Evolutionary conservation across 2,329 filamentous ascomycete genomes (phyloP), one percentile per base, ranked within the genome.

Genomic region (Nigrograna mackinnonii): DNA sequence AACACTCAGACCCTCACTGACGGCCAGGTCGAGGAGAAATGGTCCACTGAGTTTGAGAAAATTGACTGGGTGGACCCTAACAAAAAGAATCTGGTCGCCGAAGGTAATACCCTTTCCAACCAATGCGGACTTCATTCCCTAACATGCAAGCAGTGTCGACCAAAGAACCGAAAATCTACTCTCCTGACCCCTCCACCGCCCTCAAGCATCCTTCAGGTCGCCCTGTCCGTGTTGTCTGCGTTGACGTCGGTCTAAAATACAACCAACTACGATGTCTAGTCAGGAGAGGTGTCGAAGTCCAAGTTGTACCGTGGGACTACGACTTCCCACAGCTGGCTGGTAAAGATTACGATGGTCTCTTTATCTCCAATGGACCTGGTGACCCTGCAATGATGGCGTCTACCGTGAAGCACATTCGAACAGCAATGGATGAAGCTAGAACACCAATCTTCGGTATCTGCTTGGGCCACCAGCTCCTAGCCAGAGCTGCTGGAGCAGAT

Each of bases 241-340:
- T 99, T 57, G 94, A 99, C 74, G 92, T 99, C 57, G 94, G 94
- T 68, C 85, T 97, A 78, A 99, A 99, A 75, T 96, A 89, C 76
- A 99, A 97, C 75, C 94, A 99, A 75, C 80, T 99, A 58, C 83
- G 94, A 56, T 99, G 94, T 75, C 85, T 99, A 60, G 79, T 99
- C 46, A 86, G 84, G 60, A 85, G 94, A 57, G 94, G 94, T 41
- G 87, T 97, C 42, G 94, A 99, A 68, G 91, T 97, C 37, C 75
- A 96, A 52, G 90, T 96, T 43, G 91, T 94, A 51, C 94, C 94
- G 7, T 99, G 92, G 91, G 85, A 99, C 73, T 91, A 96, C 64
- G 87, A 97, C 69, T 91, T 97, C 68, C 83, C 86, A 41, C 74
- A 78, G 41, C 80, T 90, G 42, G 84, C 85, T 40, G 86, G 84